Percentiles rank a stretch among this genome's conserved stretches.
Evolutionary conservation across 2,329 filamentous ascomycete genomes (phyloP).

Genomic region (Neonectria sp.): DNA sequence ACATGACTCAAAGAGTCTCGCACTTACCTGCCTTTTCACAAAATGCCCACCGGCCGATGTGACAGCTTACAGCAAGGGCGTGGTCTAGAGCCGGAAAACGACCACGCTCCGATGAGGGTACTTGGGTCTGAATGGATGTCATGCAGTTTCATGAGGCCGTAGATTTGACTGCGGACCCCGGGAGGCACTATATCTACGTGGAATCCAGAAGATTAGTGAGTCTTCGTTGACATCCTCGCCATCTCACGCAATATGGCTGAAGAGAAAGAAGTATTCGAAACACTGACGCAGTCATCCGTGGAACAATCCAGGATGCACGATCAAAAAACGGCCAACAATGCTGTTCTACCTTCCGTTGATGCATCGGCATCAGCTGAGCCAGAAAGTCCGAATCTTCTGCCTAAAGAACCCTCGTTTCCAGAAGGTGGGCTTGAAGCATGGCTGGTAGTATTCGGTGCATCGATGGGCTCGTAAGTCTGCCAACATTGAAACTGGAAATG

Average conservation of each 20-base stretch:
- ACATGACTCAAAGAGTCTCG: not conserved
- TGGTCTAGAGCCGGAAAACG: not conserved
- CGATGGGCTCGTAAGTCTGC: conserved; percentile 4
- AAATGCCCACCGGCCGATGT: not conserved
- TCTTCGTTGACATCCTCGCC: not conserved
- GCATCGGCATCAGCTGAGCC: not conserved
- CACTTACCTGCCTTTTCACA: not conserved
- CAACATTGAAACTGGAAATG: not conserved
- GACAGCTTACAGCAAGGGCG: not conserved
- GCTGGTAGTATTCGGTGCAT: not conserved
- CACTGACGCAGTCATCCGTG: not conserved
- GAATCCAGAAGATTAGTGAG: not conserved
- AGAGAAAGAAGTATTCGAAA: not conserved
- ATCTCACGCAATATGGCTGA: not conserved
- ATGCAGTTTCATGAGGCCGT: not conserved
- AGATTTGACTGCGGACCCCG: not conserved
- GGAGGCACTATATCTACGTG: not conserved
- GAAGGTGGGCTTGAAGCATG: not conserved
- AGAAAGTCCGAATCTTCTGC: not conserved
- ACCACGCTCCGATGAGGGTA: too few species aligned
- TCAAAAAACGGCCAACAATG: not conserved
- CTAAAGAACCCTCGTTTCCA: not conserved
- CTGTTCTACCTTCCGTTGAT: not conserved
- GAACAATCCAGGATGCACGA: not conserved
- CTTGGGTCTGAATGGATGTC: too few species aligned